Percentiles rank a stretch among this genome's conserved stretches.
phyloP scores from a whole-genome alignment of 768 basidiomycete species.

The Lactarius sanguifluus region DNA sequence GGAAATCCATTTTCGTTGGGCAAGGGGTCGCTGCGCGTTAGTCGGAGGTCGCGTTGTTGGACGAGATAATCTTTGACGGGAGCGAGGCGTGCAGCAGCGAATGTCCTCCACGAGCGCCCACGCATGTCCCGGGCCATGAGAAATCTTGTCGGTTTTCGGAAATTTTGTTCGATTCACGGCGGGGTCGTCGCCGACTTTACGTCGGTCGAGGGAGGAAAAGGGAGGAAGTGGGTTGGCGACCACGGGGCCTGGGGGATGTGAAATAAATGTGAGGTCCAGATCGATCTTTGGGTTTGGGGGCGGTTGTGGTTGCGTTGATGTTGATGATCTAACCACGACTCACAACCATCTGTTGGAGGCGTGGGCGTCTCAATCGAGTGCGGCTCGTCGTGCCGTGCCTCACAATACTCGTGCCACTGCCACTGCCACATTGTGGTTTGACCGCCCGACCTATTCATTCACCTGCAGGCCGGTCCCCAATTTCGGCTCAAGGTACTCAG shows the following conservation, averaged over 20 bases:
- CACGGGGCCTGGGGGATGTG: background rate
- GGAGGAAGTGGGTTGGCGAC: background rate
- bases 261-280: background rate
- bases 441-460: background rate
- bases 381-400: background rate
- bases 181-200: background rate
- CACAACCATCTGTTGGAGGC: background rate
- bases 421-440: background rate
- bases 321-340: background rate
- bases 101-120: slow-evolving; percentile 34
- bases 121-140: slow-evolving; percentile 37
- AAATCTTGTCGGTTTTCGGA: background rate
- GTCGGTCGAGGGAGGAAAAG: background rate
- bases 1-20: slow-evolving; percentile 32
- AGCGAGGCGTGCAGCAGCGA: slow-evolving; percentile 36
- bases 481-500: background rate
- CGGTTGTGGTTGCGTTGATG: background rate
- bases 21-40: slow-evolving; percentile 22
- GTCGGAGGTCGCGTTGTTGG: slow-evolving; percentile 44
- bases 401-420: background rate
- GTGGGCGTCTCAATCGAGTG: background rate
- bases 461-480: background rate
- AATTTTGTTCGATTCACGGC: background rate
- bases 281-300: slow-evolving; percentile 6
- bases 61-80: slow-evolving; percentile 52